A percentile compares a stretch with the other conserved stretches of the same genome.
Conservation (phyloP, 2,329 filamentous ascomycete genomes). For the Neospermospora avenae region DNA sequence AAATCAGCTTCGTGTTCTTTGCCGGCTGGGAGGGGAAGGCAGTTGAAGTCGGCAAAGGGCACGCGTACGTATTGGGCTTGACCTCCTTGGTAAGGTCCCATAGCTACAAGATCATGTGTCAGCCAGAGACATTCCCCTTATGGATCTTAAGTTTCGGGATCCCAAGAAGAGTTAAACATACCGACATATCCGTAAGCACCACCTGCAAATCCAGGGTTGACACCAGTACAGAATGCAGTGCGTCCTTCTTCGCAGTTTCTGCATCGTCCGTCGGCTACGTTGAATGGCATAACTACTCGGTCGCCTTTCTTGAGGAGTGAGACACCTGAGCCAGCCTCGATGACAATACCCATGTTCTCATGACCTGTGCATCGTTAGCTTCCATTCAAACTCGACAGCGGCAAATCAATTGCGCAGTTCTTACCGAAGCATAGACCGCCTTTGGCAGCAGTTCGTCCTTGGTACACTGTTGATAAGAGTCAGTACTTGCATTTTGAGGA, state of each 20-base stretch:
- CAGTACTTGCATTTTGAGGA: not conserved
- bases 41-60: conserved; percentile 66
- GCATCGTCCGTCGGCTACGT: conserved; percentile 72
- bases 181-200: conserved; percentile 55
- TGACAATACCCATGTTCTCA: conserved; percentile 78
- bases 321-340: conserved; percentile 64
- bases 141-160: not conserved
- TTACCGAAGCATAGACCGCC: conserved; percentile 57
- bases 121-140: not conserved
- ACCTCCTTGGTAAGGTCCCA: conserved; percentile 61
- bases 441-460: conserved; percentile 61
- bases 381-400: conserved; percentile 43
- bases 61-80: conserved; percentile 67
- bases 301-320: conserved; percentile 70
- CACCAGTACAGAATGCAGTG: conserved; percentile 73
- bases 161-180: not conserved
- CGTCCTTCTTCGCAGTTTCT: conserved; percentile 80
- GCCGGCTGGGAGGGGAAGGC: conserved; percentile 56
- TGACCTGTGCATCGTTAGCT: conserved; percentile 65
- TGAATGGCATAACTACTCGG: conserved; percentile 80
- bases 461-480: conserved; percentile 50
- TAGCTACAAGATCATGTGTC: conserved; percentile 39
- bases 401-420: conserved; percentile 1
- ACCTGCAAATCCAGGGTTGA: conserved; percentile 58
- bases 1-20: conserved; percentile 66